phyloP scores from a whole-genome alignment of 257 asterid genomes.

The Marsdenia floribunda region DNA sequence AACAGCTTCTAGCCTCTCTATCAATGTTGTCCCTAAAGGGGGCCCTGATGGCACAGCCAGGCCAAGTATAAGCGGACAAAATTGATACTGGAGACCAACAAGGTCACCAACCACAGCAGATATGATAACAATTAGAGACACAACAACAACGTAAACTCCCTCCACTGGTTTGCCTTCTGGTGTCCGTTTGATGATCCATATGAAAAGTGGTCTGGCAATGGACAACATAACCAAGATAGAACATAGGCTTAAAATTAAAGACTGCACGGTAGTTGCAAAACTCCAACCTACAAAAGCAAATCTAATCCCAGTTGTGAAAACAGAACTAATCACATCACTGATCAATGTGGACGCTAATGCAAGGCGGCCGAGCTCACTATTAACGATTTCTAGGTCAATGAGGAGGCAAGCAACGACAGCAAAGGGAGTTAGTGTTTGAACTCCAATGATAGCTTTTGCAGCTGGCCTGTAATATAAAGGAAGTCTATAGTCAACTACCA shows the following conservation, averaged over 20 bases:
- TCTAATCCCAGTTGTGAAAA: conserved; percentile 12
- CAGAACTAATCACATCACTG: conserved; percentile 50
- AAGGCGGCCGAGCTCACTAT: conserved; percentile 85
- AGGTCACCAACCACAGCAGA: conserved; percentile 44
- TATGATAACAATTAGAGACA: conserved; percentile 33
- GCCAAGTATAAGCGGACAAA: conserved; percentile 62
- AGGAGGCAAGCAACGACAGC: conserved; percentile 77
- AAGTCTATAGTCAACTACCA: neutral
- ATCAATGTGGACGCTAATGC: conserved; percentile 68
- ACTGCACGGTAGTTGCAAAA: conserved; percentile 19
- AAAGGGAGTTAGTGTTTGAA: conserved; percentile 57
- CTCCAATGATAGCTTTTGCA: conserved; percentile 25
- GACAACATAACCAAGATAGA: conserved; percentile 34
- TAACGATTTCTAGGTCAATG: conserved; percentile 71
- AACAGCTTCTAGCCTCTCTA: conserved; percentile 50
- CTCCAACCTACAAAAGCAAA: neutral
- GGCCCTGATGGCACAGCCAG: conserved; percentile 67
- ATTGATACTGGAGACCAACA: conserved; percentile 53
- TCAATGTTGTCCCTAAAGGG: conserved; percentile 64
- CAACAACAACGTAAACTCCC: conserved; percentile 35
- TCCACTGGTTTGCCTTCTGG: conserved; percentile 42
- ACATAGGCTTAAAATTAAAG: conserved; percentile 22
- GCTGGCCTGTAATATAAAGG: conserved; percentile 41
- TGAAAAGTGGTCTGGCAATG: conserved; percentile 44
- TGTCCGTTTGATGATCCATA: conserved; percentile 35